phyloP scores from a whole-genome alignment of 2,329 filamentous ascomycete genomes.

The Dothideomycetes sp. region DNA sequence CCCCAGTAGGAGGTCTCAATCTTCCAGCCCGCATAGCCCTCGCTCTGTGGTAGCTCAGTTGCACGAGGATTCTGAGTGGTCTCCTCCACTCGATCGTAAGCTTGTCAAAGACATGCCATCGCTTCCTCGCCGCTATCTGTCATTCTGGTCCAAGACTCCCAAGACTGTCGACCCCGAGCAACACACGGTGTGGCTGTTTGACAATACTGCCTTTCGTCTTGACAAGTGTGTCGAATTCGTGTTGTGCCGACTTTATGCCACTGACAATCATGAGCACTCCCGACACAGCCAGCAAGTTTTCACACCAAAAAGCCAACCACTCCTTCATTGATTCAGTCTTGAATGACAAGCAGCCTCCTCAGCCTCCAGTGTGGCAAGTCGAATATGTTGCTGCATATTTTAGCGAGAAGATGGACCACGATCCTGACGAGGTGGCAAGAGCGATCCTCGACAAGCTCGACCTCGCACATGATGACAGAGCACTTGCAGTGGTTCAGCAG shows the following conservation, averaged over 20 bases:
- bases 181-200: slow-evolving; percentile 78
- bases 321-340: not conserved
- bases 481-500: slow-evolving; percentile 32
- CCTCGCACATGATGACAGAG: slow-evolving; percentile 38
- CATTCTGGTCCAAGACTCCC: slow-evolving; percentile 1
- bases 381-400: slow-evolving; percentile 81
- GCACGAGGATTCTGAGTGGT: not conserved
- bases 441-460: slow-evolving; percentile 48
- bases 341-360: not conserved
- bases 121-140: not conserved
- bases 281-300: not conserved
- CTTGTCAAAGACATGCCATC: not conserved
- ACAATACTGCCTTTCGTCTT: slow-evolving; percentile 69
- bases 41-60: too few relatives aligned
- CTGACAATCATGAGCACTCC: too few relatives aligned
- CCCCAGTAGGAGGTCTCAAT: too few relatives aligned
- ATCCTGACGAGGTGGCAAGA: slow-evolving; percentile 57
- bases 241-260: too few relatives aligned
- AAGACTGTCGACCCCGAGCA: slow-evolving; percentile 43
- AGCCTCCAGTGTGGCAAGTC: slow-evolving; percentile 51
- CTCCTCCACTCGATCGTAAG: slow-evolving; percentile 7
- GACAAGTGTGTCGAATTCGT: slow-evolving; percentile 2
- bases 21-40: too few relatives aligned
- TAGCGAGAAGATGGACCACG: slow-evolving; percentile 55
- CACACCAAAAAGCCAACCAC: not conserved